phyloP scores from a whole-genome alignment of 495 filamentous ascomycete genomes.

The Cercophora newfieldiana region DNA sequence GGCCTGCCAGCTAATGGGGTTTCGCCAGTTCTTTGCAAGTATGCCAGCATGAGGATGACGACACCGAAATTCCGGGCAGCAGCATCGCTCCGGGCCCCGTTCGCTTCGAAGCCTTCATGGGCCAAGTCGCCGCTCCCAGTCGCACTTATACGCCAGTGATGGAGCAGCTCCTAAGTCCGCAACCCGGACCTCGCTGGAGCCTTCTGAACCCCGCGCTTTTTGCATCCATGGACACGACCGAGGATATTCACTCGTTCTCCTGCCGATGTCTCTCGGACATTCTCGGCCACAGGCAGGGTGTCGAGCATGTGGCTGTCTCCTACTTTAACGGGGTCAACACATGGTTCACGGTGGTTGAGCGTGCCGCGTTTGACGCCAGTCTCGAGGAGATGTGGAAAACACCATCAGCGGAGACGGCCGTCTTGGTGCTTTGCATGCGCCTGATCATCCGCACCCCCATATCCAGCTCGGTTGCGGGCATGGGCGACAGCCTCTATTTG shows the following conservation, averaged over 20 bases:
- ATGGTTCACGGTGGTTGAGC: constrained; percentile 35
- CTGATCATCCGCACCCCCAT: constrained; percentile 24
- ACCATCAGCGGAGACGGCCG: constrained; percentile 29
- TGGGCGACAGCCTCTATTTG: constrained; percentile 27
- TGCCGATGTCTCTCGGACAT: constrained; percentile 68
- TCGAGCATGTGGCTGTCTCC: constrained; percentile 52
- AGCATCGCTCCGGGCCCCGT: constrained; percentile 9
- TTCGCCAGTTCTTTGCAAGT: constrained; percentile 23
- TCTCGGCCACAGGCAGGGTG: constrained; percentile 62
- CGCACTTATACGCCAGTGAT: constrained; percentile 19
- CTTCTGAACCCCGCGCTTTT: constrained; percentile 25
- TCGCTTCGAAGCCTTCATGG: constrained; percentile 21
- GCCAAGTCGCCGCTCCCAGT: constrained; percentile 11
- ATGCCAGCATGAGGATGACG: constrained; percentile 32
- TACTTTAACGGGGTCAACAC: constrained; percentile 32
- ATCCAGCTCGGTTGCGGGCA: constrained; percentile 15
- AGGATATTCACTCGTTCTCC: constrained; percentile 29
- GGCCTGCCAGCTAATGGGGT: constrained; percentile 6
- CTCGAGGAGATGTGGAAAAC: constrained; percentile 26
- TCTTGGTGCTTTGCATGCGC: constrained; percentile 32
- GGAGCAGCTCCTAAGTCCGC: constrained; percentile 16
- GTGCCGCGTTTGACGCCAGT: constrained; percentile 19
- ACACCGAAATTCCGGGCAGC: constrained; percentile 12
- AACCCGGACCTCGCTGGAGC: constrained; percentile 12
- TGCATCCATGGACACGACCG: constrained; percentile 27